phyloP scores from a whole-genome alignment of 441 rosid species.

The Aquilaria agallochum region DNA sequence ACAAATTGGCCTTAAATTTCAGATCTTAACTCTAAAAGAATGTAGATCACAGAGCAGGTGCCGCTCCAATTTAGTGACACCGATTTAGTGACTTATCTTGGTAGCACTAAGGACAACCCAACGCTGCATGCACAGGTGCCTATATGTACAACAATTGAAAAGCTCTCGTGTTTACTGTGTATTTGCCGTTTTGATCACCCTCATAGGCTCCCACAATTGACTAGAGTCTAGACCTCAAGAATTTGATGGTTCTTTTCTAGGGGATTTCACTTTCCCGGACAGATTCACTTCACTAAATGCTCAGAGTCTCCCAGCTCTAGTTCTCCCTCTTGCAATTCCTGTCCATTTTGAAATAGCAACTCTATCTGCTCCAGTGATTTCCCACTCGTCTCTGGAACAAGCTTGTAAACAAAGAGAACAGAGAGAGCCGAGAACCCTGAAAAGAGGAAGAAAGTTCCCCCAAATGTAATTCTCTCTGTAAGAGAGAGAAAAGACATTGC shows the following conservation, averaged over 20 bases:
- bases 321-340: conserved; percentile 40
- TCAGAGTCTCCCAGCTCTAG: conserved; percentile 69
- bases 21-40: no score
- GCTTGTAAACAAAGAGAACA: conserved; percentile 52
- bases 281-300: conserved; percentile 61
- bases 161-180: no score
- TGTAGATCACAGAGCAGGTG: no score
- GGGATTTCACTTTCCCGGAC: conserved; percentile 6
- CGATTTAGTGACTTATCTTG: no score
- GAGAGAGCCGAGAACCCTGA: conserved; percentile 64
- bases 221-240: not conserved
- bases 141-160: no score
- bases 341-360: conserved; percentile 45
- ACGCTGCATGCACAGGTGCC: no score
- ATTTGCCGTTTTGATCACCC: no score
- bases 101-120: no score
- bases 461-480: conserved; percentile 51
- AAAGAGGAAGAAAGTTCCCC: conserved; percentile 70
- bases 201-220: no score
- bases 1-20: no score
- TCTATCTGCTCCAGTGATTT: conserved; percentile 87
- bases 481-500: conserved; percentile 89
- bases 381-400: conserved; percentile 84
- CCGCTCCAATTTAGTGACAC: no score
- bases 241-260: not conserved